Conservation (phyloP, 179 eudicot genomes). For the Amaranthus tricolor region DNA sequence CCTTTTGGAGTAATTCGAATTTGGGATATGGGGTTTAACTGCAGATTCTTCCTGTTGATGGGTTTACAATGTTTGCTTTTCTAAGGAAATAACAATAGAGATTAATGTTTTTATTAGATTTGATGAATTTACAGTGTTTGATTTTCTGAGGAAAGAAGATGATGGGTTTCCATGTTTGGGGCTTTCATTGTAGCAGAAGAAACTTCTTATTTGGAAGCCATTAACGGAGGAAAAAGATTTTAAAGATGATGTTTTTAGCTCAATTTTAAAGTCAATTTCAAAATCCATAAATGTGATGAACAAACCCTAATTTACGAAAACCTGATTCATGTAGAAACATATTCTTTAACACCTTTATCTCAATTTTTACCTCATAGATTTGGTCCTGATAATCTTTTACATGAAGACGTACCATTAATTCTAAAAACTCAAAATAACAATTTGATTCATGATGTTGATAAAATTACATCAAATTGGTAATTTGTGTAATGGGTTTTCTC, state of each 20-base stretch:
- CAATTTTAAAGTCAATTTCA: too few species aligned
- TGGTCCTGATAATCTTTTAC: slow-evolving; percentile 67
- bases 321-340: neutral
- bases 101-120: neutral
- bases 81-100: slow-evolving; percentile 2
- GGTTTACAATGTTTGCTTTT: slow-evolving; percentile 33
- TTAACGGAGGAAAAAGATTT: too few species aligned
- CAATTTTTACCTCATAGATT: slow-evolving; percentile 55
- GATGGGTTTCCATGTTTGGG: too few species aligned
- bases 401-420: slow-evolving; percentile 54
- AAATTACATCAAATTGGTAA: neutral
- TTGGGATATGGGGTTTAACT: slow-evolving; percentile 31
- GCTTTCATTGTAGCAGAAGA: too few species aligned
- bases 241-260: too few species aligned
- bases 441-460: slow-evolving; percentile 18
- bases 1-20: slow-evolving; percentile 65
- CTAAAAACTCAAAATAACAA: slow-evolving; percentile 51
- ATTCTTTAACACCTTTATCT: slow-evolving; percentile 38
- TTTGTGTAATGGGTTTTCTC: slow-evolving; percentile 32
- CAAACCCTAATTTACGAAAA: neutral
- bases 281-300: neutral
- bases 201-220: too few species aligned
- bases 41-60: slow-evolving; percentile 15
- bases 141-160: neutral
- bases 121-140: slow-evolving; percentile 7